phyloP scores from a whole-genome alignment of 768 basidiomycete species.

The Leccinum longicurvipes region DNA sequence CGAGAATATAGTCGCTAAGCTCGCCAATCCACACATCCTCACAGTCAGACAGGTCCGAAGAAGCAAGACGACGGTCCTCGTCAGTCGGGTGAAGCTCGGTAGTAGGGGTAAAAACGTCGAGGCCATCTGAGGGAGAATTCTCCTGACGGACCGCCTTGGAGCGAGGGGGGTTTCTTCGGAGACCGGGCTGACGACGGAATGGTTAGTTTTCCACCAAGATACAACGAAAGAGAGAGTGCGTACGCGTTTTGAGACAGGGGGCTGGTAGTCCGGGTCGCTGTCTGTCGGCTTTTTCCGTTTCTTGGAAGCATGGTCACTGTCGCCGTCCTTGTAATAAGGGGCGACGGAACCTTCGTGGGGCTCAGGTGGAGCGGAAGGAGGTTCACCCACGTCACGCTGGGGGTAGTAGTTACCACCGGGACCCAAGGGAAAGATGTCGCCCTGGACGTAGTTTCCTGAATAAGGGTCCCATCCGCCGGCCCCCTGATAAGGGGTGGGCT shows the following conservation, averaged over 20 bases:
- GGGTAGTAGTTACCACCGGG: slow-evolving; percentile 37
- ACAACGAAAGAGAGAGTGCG: slow-evolving; percentile 27
- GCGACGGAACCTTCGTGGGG: slow-evolving; percentile 14
- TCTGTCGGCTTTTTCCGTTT: slow-evolving; percentile 47
- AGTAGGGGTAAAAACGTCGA: slow-evolving; percentile 15
- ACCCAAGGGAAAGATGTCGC: slow-evolving; percentile 35
- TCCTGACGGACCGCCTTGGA: slow-evolving; percentile 34
- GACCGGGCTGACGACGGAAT: slow-evolving; percentile 29
- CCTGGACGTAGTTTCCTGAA: slow-evolving; percentile 37
- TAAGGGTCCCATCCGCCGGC: slow-evolving; percentile 39
- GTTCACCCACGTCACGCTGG: slow-evolving; percentile 22
- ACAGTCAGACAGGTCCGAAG: slow-evolving; percentile 82
- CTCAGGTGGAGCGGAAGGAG: slow-evolving; percentile 18
- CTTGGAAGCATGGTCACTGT: slow-evolving; percentile 34
- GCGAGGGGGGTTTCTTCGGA: slow-evolving; percentile 43
- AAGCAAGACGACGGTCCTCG: slow-evolving; percentile 46
- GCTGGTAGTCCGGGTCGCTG: slow-evolving; percentile 56
- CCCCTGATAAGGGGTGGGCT: slow-evolving; percentile 38
- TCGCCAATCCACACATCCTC: slow-evolving; percentile 74
- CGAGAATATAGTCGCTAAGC: slow-evolving; percentile 63
- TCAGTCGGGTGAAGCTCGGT: slow-evolving; percentile 28
- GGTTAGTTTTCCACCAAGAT: neutral
- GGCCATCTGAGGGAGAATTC: slow-evolving; percentile 24
- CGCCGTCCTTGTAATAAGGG: slow-evolving; percentile 31
- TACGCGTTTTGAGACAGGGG: slow-evolving; percentile 51